phyloP scores from a whole-genome alignment of 208 protist genomes.

The Trypanosoma vivax region DNA sequence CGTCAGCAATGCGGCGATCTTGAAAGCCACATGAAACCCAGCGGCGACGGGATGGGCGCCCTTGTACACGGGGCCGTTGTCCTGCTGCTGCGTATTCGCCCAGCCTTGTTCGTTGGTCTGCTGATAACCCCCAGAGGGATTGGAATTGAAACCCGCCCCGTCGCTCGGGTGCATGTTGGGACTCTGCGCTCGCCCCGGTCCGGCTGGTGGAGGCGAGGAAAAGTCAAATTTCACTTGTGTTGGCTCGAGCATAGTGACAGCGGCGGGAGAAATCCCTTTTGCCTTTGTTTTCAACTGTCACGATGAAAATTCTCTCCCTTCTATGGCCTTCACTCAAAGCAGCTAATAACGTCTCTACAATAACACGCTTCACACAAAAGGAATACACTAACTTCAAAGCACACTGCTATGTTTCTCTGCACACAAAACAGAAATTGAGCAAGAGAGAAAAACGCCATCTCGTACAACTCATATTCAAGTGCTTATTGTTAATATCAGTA shows the following conservation, averaged over 20 bases:
- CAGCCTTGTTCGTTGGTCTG: neutral
- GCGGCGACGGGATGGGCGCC: constrained; percentile 79
- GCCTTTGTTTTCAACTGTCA: neutral
- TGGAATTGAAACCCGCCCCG: constrained; percentile 1
- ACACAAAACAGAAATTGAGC: too few species aligned
- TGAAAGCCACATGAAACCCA: constrained; percentile 87
- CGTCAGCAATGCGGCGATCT: constrained; percentile 61
- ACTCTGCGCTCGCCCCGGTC: neutral
- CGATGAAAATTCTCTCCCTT: too few species aligned
- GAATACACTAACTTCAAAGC: too few species aligned
- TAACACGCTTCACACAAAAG: too few species aligned
- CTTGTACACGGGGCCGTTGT: constrained; percentile 50
- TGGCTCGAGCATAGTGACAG: constrained; percentile 19
- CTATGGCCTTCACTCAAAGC: too few species aligned
- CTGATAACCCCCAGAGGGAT: constrained; percentile 2
- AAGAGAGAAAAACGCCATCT: too few species aligned
- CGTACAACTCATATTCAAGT: too few species aligned
- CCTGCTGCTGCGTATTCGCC: constrained; percentile 2
- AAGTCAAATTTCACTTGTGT: too few species aligned
- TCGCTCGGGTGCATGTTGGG: neutral
- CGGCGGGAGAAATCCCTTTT: too few species aligned
- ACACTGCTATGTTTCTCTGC: too few species aligned
- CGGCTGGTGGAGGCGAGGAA: neutral
- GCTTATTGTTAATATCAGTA: too few species aligned
- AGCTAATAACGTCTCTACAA: too few species aligned